Evolutionary conservation across 1,139 yeast species (phyloP), one percentile per base, ranked within the genome.

Genomic region (Candida glucosophila): DNA sequence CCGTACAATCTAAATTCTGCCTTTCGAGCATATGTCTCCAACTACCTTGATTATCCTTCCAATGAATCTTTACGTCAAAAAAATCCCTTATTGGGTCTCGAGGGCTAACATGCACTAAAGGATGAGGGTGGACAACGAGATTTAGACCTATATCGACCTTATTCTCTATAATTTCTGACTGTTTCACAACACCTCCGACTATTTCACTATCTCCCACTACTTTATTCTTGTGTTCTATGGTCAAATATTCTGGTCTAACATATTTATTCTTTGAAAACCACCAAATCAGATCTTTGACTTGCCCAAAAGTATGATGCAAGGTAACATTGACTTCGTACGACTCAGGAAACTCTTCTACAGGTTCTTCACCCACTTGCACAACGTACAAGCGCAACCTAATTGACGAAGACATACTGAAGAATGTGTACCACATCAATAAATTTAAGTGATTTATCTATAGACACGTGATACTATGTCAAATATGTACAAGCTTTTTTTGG

Each of bases 251-350:
- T 9, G 63, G 63, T 27, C 39, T 44, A 20, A 57, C 37, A 11
- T 28, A 28, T 25, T 35, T 30, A 16, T 51, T 36, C 3, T 34
- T 34, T 4, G 60, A 55, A 23, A 38, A 33, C 22, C 23, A 22
- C 63, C 64, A 56, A 6, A 57, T 38, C 43, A 39, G 48, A 7
- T 55, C 45, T 17, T 43, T 36, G 8, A 55, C 33, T 23, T 50
- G 54, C 6, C 35, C 33, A 18, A 52, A 34, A 2, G 31, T 30
- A 28, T 53, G 55, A 3, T 34, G 25, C 6, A 45, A 24, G 2
- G 57, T 49, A 5, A 43, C 39, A 16, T 45, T 36, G 10, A 50
- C 31, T 5, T 38, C 28, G 23, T 35, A 37, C 14, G 9, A n/a
- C 12, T 7, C 12, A n/a, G 12, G 12, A 7, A 19, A 11, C 7